Evolutionary conservation across 495 filamentous ascomycete species (phyloP), one percentile per base, ranked within the genome.

Genomic region (Aspergillus sparsus): DNA sequence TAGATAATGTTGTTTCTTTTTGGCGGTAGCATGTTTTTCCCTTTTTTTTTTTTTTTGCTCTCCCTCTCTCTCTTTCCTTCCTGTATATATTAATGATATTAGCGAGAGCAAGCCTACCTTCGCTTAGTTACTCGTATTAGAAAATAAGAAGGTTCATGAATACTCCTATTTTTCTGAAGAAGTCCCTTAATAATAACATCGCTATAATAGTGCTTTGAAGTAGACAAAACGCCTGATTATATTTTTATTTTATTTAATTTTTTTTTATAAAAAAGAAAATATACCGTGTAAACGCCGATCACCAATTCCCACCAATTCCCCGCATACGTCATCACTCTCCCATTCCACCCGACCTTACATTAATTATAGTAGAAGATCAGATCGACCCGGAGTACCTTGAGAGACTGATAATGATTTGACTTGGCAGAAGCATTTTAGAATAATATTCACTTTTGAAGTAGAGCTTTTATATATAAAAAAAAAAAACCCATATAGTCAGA

Each of bases 1-100:
- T 74, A 64, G 41, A 52, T 13, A 46, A 10, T 41, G 32, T 54
- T 21, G 13, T 11, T 27, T 27, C 3, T 3, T 27, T 27, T 27
- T 27, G 21, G 21, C 3, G 21, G 1, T 27, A 27, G 21, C 21
- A 27, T 27, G 21, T 27, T 27, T 27, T 27, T 27, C 3, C 3
- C 44, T 16, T 0, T 47, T 46, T 16, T 15, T 46, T 46, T 45
- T 45, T 46, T 46, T 16, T 16, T n/a, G 10, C 37, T n/a, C n/a
- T n/a, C 2, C 37, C 10, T 9, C 12, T 42, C 9, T 41, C 37
- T 10, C 5, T 5, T 9, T 42, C 39, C 15, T 42, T 11, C 39
- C 12, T 42, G 39, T 42, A 42, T 5, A 50, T 27, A 50, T n/a
- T 33, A 11, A 53, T n/a, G 50, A 36, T 37, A 53, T 35, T 53